phyloP scores from a whole-genome alignment of 345 rosid genomes.

The Melaleuca quinquenervia region DNA sequence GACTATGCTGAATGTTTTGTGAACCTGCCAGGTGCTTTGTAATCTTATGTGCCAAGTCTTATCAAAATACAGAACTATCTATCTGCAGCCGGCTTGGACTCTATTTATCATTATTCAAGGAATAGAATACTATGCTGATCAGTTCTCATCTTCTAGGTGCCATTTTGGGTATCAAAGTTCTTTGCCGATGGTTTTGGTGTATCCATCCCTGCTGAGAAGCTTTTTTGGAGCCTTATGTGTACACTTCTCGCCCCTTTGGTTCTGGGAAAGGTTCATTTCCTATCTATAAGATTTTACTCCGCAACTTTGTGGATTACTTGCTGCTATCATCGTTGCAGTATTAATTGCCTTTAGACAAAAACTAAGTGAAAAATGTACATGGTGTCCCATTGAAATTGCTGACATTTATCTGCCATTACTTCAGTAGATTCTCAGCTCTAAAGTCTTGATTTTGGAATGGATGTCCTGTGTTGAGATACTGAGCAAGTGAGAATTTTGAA shows the following conservation, averaged over 20 bases:
- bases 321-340: neutral
- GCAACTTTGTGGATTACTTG: neutral
- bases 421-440: neutral
- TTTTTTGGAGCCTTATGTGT: conserved; percentile 15
- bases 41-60: neutral
- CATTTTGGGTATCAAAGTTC: conserved; percentile 10
- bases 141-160: conserved; percentile 2
- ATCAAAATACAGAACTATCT: neutral
- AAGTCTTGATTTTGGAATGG: neutral
- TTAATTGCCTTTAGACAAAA: neutral
- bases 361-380: neutral
- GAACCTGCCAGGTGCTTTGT: neutral
- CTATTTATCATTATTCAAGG: neutral
- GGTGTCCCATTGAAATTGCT: neutral
- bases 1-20: neutral
- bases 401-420: neutral
- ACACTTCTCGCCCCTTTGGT: conserved; percentile 8
- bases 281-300: neutral
- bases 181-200: conserved; percentile 13
- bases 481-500: neutral
- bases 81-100: neutral
- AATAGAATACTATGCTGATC: neutral
- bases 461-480: neutral
- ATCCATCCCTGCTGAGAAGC: conserved; percentile 13
- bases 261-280: conserved; percentile 10